Percentiles rank a stretch among this genome's conserved stretches.
phyloP scores from a whole-genome alignment of 495 filamentous ascomycete species.

The Umbilicaria muhlenbergii region DNA sequence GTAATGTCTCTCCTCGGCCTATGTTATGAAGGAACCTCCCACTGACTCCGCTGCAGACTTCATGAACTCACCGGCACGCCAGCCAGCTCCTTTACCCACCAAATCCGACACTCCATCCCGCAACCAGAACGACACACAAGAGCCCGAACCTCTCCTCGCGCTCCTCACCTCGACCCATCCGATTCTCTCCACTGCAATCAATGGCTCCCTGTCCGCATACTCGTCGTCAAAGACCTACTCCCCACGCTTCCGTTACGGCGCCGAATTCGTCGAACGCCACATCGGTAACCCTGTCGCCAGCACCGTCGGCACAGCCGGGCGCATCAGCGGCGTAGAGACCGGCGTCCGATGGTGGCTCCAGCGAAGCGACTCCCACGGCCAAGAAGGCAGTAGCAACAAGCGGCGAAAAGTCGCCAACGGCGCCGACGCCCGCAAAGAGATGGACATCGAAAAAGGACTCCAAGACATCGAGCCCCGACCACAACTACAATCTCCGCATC shows the following conservation, averaged over 20 bases:
- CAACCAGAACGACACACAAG: constrained; percentile 13
- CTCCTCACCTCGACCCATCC: constrained; percentile 70
- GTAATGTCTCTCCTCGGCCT: constrained; percentile 28
- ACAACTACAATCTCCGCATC: constrained; percentile 9
- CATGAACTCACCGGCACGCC: constrained; percentile 35
- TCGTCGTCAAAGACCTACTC: constrained; percentile 73
- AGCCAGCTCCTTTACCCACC: constrained; percentile 18
- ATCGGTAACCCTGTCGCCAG: constrained; percentile 67
- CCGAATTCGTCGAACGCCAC: constrained; percentile 72
- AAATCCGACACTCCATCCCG: constrained; percentile 3
- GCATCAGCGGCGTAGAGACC: constrained; percentile 70
- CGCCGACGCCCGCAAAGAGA: constrained; percentile 11
- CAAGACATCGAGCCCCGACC: constrained; percentile 8
- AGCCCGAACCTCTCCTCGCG: constrained; percentile 58
- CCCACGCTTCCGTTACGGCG: constrained; percentile 65
- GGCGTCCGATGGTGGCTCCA: constrained; percentile 63
- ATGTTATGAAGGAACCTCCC: background rate
- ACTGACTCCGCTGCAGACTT: constrained; percentile 27
- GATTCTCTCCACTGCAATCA: constrained; percentile 63
- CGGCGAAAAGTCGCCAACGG: constrained; percentile 42
- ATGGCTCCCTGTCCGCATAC: constrained; percentile 68
- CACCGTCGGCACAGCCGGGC: constrained; percentile 64
- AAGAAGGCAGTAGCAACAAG: constrained; percentile 38
- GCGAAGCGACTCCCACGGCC: constrained; percentile 21
- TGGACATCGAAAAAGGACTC: constrained; percentile 26